Evolutionary conservation across 2,329 filamentous ascomycete species (phyloP).

Genomic region (Aspergillaceae sp.): DNA sequence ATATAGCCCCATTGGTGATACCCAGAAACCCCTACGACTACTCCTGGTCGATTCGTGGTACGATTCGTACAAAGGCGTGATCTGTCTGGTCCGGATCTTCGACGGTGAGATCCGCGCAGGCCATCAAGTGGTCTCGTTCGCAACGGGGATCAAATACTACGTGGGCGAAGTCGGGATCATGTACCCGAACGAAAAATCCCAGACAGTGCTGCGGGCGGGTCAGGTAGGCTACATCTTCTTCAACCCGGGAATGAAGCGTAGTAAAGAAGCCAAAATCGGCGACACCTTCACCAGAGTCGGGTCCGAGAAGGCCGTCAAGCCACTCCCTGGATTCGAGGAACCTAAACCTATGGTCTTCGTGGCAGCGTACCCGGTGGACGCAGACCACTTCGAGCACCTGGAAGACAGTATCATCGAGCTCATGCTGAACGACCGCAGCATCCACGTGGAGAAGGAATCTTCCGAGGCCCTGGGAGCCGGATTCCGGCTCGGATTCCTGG

Average conservation of each 20-base stretch:
- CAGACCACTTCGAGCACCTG: slow-evolving; percentile 73
- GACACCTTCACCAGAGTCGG: slow-evolving; percentile 87
- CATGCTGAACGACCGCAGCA: slow-evolving; percentile 86
- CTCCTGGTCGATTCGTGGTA: slow-evolving; percentile 98
- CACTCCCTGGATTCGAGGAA: slow-evolving; percentile 88
- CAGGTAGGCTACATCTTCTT: slow-evolving; percentile 97
- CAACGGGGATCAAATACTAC: slow-evolving; percentile 78
- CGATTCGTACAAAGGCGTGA: slow-evolving; percentile 87
- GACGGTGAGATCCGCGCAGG: slow-evolving; percentile 76
- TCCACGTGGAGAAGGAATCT: slow-evolving; percentile 87
- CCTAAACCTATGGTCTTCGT: slow-evolving; percentile 99
- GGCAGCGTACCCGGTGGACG: slow-evolving; percentile 88
- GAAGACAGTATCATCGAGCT: slow-evolving; percentile 93
- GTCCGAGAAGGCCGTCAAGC: slow-evolving; percentile 64
- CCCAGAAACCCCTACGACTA: slow-evolving; percentile 64
- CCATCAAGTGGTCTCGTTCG: slow-evolving; percentile 79
- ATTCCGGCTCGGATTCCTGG: slow-evolving; percentile 88
- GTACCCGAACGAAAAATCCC: slow-evolving; percentile 78
- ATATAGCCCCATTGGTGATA: slow-evolving; percentile 59
- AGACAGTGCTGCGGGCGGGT: slow-evolving; percentile 71
- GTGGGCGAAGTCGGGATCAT: slow-evolving; percentile 97
- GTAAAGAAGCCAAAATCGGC: slow-evolving; percentile 89
- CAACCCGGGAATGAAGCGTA: slow-evolving; percentile 96
- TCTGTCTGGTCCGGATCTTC: slow-evolving; percentile 83
- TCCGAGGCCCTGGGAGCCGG: slow-evolving; percentile 89